Evolutionary conservation across 2,329 filamentous ascomycete species (phyloP).

Genomic region (Geosmithia putterillii): DNA sequence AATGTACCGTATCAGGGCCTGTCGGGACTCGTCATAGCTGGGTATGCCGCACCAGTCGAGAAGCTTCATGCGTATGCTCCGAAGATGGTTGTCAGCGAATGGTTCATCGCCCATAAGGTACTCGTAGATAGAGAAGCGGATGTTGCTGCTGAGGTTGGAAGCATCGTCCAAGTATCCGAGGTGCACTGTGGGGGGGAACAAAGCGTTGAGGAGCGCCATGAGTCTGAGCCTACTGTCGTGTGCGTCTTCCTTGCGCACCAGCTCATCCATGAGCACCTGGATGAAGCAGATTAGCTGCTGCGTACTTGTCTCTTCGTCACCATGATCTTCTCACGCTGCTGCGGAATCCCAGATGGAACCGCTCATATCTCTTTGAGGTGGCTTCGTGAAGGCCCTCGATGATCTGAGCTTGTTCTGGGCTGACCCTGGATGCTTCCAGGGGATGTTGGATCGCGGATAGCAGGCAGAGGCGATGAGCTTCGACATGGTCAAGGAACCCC

Average conservation of each 20-base stretch:
- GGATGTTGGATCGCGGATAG: constrained; percentile 9
- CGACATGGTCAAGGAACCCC: constrained; percentile 17
- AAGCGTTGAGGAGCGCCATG: constrained; percentile 21
- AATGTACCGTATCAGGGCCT: constrained; percentile 15
- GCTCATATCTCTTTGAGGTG: constrained; percentile 13
- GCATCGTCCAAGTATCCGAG: constrained; percentile 11
- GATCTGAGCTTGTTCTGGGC: constrained; percentile 7
- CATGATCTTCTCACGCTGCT: constrained; percentile 12
- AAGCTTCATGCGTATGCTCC: constrained; percentile 16
- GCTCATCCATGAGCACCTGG: constrained; percentile 14
- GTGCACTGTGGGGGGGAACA: constrained; percentile 16
- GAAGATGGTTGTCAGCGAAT: constrained; percentile 7
- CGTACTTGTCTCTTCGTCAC: neutral
- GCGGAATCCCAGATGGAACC: constrained; percentile 19
- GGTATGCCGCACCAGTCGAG: constrained; percentile 18
- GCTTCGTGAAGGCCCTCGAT: constrained; percentile 17
- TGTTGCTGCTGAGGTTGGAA: constrained; percentile 16
- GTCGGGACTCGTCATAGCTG: constrained; percentile 14
- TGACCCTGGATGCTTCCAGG: constrained; percentile 4
- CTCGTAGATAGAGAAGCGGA: constrained; percentile 21
- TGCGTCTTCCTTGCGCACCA: constrained; percentile 5
- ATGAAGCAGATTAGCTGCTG: neutral
- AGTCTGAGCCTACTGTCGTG: constrained; percentile 8
- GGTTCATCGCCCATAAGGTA: constrained; percentile 15
- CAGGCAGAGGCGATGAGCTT: constrained; percentile 16